These are phyloP conservation scores for Epichloe elymi DNA, from an alignment of 2,329 filamentous ascomycete genomes.

Conservation along the genomic window DNA sequence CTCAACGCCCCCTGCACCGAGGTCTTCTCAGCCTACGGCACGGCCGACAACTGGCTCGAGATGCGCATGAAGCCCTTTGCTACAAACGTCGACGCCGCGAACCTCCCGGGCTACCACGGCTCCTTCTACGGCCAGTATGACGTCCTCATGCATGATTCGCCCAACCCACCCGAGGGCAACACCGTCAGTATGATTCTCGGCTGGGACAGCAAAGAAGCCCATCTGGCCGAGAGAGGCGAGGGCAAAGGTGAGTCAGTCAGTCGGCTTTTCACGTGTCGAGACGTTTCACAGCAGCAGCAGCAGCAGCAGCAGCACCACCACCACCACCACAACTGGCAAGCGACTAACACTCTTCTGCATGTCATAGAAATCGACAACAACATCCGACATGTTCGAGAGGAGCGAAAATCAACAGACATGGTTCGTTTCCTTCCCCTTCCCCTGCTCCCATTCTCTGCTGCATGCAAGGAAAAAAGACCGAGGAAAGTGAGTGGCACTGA, in stretches of 20 bases:
- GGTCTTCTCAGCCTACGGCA: slow-evolving; percentile 22
- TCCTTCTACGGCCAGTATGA: slow-evolving; percentile 21
- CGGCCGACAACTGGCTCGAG: slow-evolving; percentile 18
- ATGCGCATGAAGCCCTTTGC: slow-evolving; percentile 18
- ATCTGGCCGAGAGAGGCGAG: slow-evolving; percentile 19
- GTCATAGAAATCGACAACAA: slow-evolving; percentile 22
- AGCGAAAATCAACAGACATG: slow-evolving; percentile 18
- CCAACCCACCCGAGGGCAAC: slow-evolving; percentile 16
- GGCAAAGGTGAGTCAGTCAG: slow-evolving; percentile 15
- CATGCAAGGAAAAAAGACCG: neutral
- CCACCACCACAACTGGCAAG: neutral
- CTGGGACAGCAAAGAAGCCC: slow-evolving; percentile 27
- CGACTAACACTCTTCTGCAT: neutral
- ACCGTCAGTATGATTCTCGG: slow-evolving; percentile 23
- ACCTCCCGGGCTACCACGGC: slow-evolving; percentile 18
- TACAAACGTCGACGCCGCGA: slow-evolving; percentile 10
- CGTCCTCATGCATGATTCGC: slow-evolving; percentile 16
- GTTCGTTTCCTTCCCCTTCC: slow-evolving; percentile 11
- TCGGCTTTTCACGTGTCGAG: neutral
- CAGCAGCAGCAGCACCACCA: neutral
- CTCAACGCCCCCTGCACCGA: slow-evolving; percentile 26
- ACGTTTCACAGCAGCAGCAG: neutral
- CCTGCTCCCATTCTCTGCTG: neutral
- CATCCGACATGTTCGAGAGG: slow-evolving; percentile 18
- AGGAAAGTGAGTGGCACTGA: neutral